Conservation (phyloP, 805 yeast genomes). For the Lipomyces yamanashiensis region DNA sequence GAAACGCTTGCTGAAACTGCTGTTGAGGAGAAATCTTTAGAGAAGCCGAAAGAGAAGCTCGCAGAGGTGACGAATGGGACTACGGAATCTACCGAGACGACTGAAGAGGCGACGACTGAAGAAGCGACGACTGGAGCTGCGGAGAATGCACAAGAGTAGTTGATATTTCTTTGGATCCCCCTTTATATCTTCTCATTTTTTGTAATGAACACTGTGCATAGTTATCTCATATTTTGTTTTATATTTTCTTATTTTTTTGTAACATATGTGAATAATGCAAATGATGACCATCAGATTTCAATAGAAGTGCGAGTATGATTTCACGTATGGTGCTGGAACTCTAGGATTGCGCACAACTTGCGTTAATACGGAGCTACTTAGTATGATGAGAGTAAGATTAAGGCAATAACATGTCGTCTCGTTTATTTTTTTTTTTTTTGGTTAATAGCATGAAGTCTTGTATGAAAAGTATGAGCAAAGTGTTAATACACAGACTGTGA, state of each 20-base stretch:
- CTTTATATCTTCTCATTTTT: not conserved
- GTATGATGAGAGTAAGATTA: too few species aligned
- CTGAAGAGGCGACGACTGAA: not conserved
- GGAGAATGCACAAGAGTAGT: not conserved
- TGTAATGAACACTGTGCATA: not conserved
- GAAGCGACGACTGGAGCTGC: too few species aligned
- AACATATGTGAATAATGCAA: constrained; percentile 2
- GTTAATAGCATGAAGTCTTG: too few species aligned
- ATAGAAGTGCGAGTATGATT: not conserved
- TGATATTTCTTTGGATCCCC: not conserved
- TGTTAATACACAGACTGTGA: too few species aligned
- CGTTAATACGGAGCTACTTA: too few species aligned
- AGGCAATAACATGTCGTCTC: too few species aligned
- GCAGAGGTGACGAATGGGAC: not conserved
- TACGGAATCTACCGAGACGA: constrained; percentile 1
- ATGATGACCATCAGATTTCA: not conserved
- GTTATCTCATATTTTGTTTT: not conserved
- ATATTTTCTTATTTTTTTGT: not conserved
- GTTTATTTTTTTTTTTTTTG: too few species aligned
- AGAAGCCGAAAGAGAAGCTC: not conserved
- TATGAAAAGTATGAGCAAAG: too few species aligned
- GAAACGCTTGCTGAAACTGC: not conserved
- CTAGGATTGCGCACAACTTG: too few species aligned
- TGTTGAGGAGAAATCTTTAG: too few species aligned
- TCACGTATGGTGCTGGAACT: too few species aligned